Evolutionary conservation across 805 yeast genomes (phyloP).

Genomic region (Candida arabinofermentans): DNA sequence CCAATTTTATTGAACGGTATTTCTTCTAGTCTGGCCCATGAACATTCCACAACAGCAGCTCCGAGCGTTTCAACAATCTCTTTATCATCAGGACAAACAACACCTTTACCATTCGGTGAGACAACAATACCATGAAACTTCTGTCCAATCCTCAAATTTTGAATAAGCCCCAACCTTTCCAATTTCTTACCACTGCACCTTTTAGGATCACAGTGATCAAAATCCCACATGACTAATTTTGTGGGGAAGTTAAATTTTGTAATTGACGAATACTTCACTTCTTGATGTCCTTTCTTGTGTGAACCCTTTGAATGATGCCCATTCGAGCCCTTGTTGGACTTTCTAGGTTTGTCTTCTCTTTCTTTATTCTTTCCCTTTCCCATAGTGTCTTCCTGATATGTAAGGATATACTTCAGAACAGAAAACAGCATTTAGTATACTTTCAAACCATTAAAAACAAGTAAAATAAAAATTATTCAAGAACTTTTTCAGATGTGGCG

Average conservation of each 20-base stretch:
- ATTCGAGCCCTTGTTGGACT: constrained; percentile 42
- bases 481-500: too few species aligned
- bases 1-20: constrained; percentile 93
- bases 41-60: constrained; percentile 97
- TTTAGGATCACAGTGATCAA: constrained; percentile 97
- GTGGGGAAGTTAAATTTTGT: constrained; percentile 55
- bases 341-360: constrained; percentile 34
- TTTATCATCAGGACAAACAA: constrained; percentile 84
- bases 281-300: constrained; percentile 36
- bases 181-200: constrained; percentile 94
- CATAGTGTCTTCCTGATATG: constrained; percentile 28
- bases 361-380: constrained; percentile 51
- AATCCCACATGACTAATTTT: constrained; percentile 97
- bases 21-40: constrained; percentile 97
- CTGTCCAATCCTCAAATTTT: constrained; percentile 81
- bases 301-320: constrained; percentile 55
- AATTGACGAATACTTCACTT: constrained; percentile 20
- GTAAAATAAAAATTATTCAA: too few species aligned
- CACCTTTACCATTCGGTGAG: constrained; percentile 86
- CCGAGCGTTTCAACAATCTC: constrained; percentile 76
- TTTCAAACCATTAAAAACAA: too few species aligned
- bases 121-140: constrained; percentile 89
- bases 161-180: constrained; percentile 81
- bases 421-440: too few species aligned
- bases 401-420: not conserved